Evolutionary conservation across 2,329 filamentous ascomycete species (phyloP).

Genomic region (Alternaria sp.): DNA sequence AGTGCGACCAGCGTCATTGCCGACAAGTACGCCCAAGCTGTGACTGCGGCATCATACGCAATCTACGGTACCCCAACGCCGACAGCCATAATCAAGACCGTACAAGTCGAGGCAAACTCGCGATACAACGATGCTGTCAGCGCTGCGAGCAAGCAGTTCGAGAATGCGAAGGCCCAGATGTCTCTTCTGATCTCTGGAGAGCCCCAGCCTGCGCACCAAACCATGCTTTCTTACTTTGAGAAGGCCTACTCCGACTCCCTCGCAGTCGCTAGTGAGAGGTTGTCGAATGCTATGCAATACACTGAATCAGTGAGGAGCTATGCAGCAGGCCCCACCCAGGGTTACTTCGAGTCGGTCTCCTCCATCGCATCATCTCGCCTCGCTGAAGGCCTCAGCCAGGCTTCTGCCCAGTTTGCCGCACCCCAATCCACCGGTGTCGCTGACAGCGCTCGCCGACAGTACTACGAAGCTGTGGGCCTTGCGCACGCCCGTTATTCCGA

Average conservation of each 20-base stretch:
- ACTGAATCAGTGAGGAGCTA: constrained; percentile 50
- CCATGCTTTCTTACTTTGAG: constrained; percentile 72
- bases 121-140: constrained; percentile 71
- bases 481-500: constrained; percentile 81
- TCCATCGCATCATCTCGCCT: constrained; percentile 74
- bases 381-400: constrained; percentile 71
- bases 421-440: constrained; percentile 66
- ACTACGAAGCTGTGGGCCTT: constrained; percentile 78
- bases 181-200: constrained; percentile 72
- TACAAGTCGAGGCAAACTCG: constrained; percentile 57
- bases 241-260: constrained; percentile 71
- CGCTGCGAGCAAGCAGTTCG: constrained; percentile 70
- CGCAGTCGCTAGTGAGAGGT: constrained; percentile 64
- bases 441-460: constrained; percentile 69
- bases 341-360: constrained; percentile 62
- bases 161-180: constrained; percentile 69
- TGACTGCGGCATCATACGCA: constrained; percentile 64
- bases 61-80: constrained; percentile 61
- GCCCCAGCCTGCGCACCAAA: constrained; percentile 71
- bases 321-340: constrained; percentile 52
- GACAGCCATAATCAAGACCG: constrained; percentile 52
- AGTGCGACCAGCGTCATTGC: constrained; percentile 59
- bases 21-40: constrained; percentile 62
- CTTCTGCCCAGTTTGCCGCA: constrained; percentile 74
- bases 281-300: constrained; percentile 61